These are phyloP conservation scores for Candida pseudoviswanathii DNA, from an alignment of 1,139 yeast species.

Conservation along the genomic window DNA sequence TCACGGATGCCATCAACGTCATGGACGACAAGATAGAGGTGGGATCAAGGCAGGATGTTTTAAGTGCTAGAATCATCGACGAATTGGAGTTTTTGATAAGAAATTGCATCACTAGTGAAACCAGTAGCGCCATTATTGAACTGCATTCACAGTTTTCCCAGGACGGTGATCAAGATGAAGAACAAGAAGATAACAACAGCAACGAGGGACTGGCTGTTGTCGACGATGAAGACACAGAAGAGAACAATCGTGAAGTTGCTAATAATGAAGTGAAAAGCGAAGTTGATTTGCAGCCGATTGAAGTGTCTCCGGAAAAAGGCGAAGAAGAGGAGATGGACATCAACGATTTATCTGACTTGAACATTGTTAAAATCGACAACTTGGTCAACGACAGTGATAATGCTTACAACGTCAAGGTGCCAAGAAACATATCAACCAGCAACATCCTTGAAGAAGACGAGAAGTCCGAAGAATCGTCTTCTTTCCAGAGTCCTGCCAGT, in stretches of 20 bases:
- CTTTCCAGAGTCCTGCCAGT: slow-evolving; percentile 44
- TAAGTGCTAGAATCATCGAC: slow-evolving; percentile 78
- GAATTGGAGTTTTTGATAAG: slow-evolving; percentile 58
- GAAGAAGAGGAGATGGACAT: slow-evolving; percentile 28
- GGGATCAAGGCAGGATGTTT: slow-evolving; percentile 62
- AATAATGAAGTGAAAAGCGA: slow-evolving; percentile 4
- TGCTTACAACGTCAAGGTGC: slow-evolving; percentile 13
- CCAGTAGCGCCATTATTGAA: slow-evolving; percentile 28
- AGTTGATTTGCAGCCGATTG: slow-evolving; percentile 11
- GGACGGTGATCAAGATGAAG: background rate
- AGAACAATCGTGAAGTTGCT: slow-evolving; percentile 2
- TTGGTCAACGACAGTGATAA: slow-evolving; percentile 28
- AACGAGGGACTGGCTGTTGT: background rate
- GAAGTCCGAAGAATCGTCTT: slow-evolving; percentile 31
- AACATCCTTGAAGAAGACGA: slow-evolving; percentile 17
- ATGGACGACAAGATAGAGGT: slow-evolving; percentile 21
- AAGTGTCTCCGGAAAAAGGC: slow-evolving; percentile 9
- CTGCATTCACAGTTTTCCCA: slow-evolving; percentile 13
- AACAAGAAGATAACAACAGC: slow-evolving; percentile 11
- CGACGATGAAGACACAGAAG: slow-evolving; percentile 11
- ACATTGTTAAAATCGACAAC: slow-evolving; percentile 41
- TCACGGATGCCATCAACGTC: slow-evolving; percentile 16
- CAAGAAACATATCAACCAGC: slow-evolving; percentile 11
- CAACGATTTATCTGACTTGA: slow-evolving; percentile 44
- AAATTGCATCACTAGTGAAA: slow-evolving; percentile 32